Conservation (phyloP, 106 monocot genomes). For the Dendrobium huoshanense region DNA sequence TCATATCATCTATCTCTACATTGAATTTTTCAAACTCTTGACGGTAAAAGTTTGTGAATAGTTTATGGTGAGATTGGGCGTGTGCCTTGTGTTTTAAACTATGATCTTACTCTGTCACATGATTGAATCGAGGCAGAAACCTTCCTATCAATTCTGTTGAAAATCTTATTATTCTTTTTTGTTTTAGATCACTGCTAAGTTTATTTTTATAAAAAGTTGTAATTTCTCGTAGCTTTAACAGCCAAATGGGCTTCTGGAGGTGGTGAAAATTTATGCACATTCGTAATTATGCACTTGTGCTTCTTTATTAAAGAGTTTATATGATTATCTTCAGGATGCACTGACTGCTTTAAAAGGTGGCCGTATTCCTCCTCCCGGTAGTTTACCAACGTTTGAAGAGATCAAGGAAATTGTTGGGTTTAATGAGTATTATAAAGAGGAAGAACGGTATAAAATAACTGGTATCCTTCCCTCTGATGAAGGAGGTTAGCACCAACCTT, state of each 20-base stretch:
- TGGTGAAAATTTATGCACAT: not conserved
- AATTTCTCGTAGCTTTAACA: not conserved
- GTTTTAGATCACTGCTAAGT: not conserved
- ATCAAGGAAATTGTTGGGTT: slow-evolving; percentile 86
- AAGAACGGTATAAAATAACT: slow-evolving; percentile 51
- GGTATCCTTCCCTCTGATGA: slow-evolving; percentile 15
- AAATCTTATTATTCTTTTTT: not conserved
- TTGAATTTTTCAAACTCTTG: not conserved
- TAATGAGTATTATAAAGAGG: slow-evolving; percentile 89
- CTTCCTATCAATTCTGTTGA: not conserved
- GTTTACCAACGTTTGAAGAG: slow-evolving; percentile 88
- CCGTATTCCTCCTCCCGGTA: slow-evolving; percentile 75
- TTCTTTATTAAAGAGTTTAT: not conserved
- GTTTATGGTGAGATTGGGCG: not conserved
- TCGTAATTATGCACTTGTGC: not conserved
- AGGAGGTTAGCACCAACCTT: not conserved
- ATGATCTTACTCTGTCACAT: not conserved
- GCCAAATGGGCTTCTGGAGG: not conserved
- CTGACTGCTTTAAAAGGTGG: slow-evolving; percentile 84
- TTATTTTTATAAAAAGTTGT: not conserved
- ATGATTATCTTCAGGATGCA: slow-evolving; percentile 61
- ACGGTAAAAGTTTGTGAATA: not conserved
- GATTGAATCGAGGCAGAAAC: not conserved
- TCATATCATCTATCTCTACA: not conserved
- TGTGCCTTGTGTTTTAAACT: not conserved